Base-by-base conservation (phyloP, 2,329 filamentous ascomycete species). In the Fusarium caatingaense region DNA sequence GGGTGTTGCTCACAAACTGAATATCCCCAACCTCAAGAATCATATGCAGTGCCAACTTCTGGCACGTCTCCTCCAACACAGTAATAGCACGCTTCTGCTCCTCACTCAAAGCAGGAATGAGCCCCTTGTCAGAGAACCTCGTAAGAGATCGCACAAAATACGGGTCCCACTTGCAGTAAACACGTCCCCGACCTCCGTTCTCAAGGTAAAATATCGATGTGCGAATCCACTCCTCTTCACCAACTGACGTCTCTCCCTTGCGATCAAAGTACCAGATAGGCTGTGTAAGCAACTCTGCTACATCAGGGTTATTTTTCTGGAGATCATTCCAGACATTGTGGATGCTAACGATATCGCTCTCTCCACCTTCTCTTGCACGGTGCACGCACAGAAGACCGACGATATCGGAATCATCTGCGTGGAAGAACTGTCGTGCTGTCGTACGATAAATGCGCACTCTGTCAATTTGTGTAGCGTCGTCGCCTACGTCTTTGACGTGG, bases 261-360 rank as follows among this genome's bases (percentile, higher is more conserved):
- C 93, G 91, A 80, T 97, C 93, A 78, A 97, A 95, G 82, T 97
- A 96, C 93, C 93, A 97, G 69, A 93, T 88, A 1, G 93, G 93
- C 77, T 90, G 82, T 2, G 92, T 91, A 56, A 97, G 83, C 8
- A 90, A 85, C 78, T 92, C 88, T 1, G 93, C 91, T 3, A 97
- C 91, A 74, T 95, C 93, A 0, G 93, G 93, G 25, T 92, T 86
- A 77, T 95, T 89, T 41, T 80, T 80, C 77, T 93, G 92, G 37
- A 97, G 84, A 40, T 86, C 86, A 80, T 97, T 97, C 88, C 92
- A 97, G 41, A 97, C 92, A 72, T 90, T 83, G 78, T 97, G 93
- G 20, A 90, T 87, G 65, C 89, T 92, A 54, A 92, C 91, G 59
- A 97, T 87, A 77, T 97, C 93, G 40, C 89, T 92, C 81, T 97